Percentiles rank a stretch among this genome's conserved stretches.
Conservation (phyloP, 116 monocot species). For the Iris pallida region DNA sequence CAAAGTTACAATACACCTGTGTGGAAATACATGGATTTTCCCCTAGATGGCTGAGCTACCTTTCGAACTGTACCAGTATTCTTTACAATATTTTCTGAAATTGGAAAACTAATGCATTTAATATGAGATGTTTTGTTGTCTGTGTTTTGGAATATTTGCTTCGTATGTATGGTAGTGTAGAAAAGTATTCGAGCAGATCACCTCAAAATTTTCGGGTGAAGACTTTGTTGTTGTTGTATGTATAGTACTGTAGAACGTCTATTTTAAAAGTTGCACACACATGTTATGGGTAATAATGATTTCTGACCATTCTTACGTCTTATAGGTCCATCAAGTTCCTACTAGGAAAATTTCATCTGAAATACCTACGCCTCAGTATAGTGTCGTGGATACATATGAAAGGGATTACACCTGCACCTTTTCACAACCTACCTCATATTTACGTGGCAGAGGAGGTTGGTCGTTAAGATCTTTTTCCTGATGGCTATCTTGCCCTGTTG, state of each 20-base stretch:
- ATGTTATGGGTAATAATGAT: background rate
- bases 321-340: conserved; percentile 28
- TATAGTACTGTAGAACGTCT: background rate
- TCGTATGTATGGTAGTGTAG: too few relatives aligned
- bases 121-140: background rate
- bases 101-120: conserved; percentile 3
- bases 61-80: too few relatives aligned
- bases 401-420: conserved; percentile 57
- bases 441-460: conserved; percentile 71
- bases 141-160: background rate
- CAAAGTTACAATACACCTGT: too few relatives aligned
- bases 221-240: too few relatives aligned
- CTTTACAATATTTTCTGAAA: background rate
- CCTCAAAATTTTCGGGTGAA: too few relatives aligned
- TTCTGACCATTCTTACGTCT: background rate
- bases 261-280: background rate
- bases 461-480: background rate
- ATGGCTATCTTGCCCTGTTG: conserved; percentile 1
- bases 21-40: too few relatives aligned
- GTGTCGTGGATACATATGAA: conserved; percentile 60
- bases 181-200: too few relatives aligned
- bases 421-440: conserved; percentile 46
- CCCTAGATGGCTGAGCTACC: too few relatives aligned
- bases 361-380: conserved; percentile 63
- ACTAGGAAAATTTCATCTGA: conserved; percentile 37